Evolutionary conservation across 177 flowering plant species (phyloP), one percentile per base, ranked within the genome.

Genomic region (Vitis hybrid): DNA sequence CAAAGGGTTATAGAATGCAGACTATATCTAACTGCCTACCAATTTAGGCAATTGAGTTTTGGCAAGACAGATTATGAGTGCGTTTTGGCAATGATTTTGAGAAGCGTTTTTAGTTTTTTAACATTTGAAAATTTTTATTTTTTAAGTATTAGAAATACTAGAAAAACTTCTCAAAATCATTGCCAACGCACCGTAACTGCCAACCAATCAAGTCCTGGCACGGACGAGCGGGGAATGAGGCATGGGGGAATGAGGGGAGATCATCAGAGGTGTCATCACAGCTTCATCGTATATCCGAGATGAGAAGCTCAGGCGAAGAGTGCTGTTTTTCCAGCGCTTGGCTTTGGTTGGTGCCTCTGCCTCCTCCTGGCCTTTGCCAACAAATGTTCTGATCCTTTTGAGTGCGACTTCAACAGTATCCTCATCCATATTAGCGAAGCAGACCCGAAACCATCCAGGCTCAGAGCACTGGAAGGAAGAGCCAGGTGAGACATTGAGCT

Each of bases 401-500:
- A 81, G 76, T 3, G 84, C 82, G 1, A 76, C 73, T 1, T 72
- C 53, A 13, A 74, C 66, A 0, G 84, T 81, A 1, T 69, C 72
- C 2, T 81, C 84, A 4, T 81, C 80, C 80, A 81, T 81, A 20
- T 78, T 80, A 0, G 83, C 82, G 19, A 80, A 80, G 75, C 86
- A 80, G 29, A 78, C 82, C 65, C 84, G 68, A 58, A 83, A 83
- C 81, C 84, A 85, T 6, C 88, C 88, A 0, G 86, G 86, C 65
- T 85, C 88, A 0, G 55, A 2, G 65, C 85, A 79, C 10, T 72
- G 73, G 68, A 85, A 85, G 0, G 87, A 80, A 1, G 84, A 84
- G 2, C 87, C 87, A 0, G 86, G 87, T 2, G 87, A 84, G 0
- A 85, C 81, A 52, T 85, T 81, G 31, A 85, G 83, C 79, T 81